A percentile compares a stretch with the other conserved stretches of the same genome.
Conservation (phyloP, 139 green algal species). For the Ettlia oleoabundans region DNA sequence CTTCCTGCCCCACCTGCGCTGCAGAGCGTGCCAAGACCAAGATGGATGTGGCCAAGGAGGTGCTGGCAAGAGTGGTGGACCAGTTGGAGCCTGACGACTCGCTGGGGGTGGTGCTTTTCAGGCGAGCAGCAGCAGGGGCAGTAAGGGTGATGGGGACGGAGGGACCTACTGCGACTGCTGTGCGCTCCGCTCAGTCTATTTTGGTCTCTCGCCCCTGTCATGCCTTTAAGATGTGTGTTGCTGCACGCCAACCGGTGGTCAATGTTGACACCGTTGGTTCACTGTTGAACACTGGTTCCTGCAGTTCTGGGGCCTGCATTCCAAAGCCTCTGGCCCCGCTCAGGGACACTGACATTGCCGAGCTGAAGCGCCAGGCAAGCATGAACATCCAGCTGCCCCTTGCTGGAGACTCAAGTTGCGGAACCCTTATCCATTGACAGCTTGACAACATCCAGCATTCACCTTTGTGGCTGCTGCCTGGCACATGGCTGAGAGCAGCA, state of each 20-base stretch:
- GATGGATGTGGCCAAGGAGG: constrained; percentile 46
- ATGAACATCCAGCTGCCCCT: too few species aligned
- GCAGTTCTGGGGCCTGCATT: constrained; percentile 13
- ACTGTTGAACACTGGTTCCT: too few species aligned
- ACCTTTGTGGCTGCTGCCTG: not conserved
- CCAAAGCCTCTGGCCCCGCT: constrained; percentile 3
- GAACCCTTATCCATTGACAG: too few species aligned
- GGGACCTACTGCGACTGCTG: too few species aligned
- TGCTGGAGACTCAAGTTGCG: too few species aligned
- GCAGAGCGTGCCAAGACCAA: constrained; percentile 33
- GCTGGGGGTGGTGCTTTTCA: constrained; percentile 43
- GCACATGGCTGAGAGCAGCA: not conserved
- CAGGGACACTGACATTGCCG: not conserved
- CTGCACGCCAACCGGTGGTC: not conserved
- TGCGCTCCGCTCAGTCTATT: too few species aligned
- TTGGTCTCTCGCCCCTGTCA: too few species aligned
- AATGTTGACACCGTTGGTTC: too few species aligned
- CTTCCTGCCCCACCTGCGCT: too few species aligned
- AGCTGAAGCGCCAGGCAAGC: constrained; percentile 25
- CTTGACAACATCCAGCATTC: not conserved
- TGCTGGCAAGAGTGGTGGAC: constrained; percentile 33
- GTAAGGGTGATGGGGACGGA: too few species aligned
- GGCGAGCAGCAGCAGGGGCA: not conserved
- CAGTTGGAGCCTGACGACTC: constrained; percentile 19
- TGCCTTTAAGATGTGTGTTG: not conserved